Percentiles rank a stretch among this genome's conserved stretches.
Evolutionary conservation across 352 stramenopile genomes (phyloP).

Genomic region (Pythium phragmitis): DNA sequence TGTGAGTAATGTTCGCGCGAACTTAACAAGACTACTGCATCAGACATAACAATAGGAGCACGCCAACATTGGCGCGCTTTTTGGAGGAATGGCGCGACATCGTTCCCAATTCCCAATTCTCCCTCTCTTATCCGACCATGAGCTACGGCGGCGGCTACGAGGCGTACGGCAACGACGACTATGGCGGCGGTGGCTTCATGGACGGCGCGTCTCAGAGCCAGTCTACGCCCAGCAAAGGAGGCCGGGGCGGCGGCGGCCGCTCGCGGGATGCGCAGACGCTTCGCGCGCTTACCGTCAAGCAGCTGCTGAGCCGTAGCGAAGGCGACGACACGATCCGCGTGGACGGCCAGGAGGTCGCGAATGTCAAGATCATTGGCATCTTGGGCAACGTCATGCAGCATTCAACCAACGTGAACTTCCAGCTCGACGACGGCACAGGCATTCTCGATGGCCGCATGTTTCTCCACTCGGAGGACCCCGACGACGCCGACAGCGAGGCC

Average conservation of each 20-base stretch:
- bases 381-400: conserved; percentile 75
- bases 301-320: conserved; percentile 58
- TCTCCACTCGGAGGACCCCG: conserved; percentile 83
- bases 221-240: conserved; percentile 49
- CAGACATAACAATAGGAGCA: conserved; percentile 2
- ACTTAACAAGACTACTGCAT: neutral
- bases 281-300: conserved; percentile 90
- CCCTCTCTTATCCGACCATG: conserved; percentile 28
- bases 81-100: neutral
- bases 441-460: conserved; percentile 91
- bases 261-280: conserved; percentile 81
- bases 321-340: conserved; percentile 78
- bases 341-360: conserved; percentile 88
- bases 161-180: conserved; percentile 72
- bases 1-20: neutral
- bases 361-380: conserved; percentile 88
- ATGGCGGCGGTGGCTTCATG: conserved; percentile 73
- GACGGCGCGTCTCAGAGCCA: conserved; percentile 60
- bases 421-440: conserved; percentile 94
- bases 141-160: conserved; percentile 66
- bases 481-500: conserved; percentile 59
- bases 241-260: conserved; percentile 34
- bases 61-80: conserved; percentile 11
- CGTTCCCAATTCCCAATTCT: neutral
- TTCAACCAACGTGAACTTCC: conserved; percentile 91